These are phyloP conservation scores for Vittaforma corneae DNA, from an alignment of 371 early-diverging fungal genomes.

Conservation along the genomic window DNA sequence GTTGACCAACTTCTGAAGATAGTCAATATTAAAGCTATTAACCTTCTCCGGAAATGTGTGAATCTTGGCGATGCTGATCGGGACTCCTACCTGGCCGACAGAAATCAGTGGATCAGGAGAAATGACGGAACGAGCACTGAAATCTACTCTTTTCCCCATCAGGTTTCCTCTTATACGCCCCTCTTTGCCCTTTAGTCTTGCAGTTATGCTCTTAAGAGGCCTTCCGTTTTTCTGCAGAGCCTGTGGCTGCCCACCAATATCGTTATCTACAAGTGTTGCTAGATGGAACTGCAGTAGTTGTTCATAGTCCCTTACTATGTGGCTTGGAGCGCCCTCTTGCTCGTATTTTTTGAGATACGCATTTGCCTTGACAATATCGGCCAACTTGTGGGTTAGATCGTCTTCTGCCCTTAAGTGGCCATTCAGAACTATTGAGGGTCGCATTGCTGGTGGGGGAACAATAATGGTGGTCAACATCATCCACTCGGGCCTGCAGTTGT, in stretches of 20 bases:
- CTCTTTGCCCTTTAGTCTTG: slow-evolving; percentile 96
- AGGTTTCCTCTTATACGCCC: slow-evolving; percentile 95
- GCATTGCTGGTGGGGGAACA: slow-evolving; percentile 90
- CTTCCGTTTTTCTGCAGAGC: slow-evolving; percentile 84
- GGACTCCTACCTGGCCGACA: slow-evolving; percentile 95
- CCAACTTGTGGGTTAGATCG: slow-evolving; percentile 85
- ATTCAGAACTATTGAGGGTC: slow-evolving; percentile 92
- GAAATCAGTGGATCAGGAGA: slow-evolving; percentile 94
- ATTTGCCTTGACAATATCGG: slow-evolving; percentile 91
- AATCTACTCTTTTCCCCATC: slow-evolving; percentile 99
- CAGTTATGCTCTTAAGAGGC: slow-evolving; percentile 87
- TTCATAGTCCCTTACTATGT: slow-evolving; percentile 84
- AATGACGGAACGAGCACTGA: slow-evolving; percentile 96
- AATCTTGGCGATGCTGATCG: slow-evolving; percentile 85
- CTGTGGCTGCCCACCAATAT: slow-evolving; percentile 86
- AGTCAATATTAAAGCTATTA: slow-evolving; percentile 88
- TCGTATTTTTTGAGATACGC: slow-evolving; percentile 72
- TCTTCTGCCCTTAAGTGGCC: slow-evolving; percentile 81
- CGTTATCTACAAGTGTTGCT: slow-evolving; percentile 96
- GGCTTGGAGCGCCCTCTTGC: slow-evolving; percentile 85
- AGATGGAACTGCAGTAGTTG: slow-evolving; percentile 87
- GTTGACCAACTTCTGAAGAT: slow-evolving; percentile 72
- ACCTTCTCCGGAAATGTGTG: slow-evolving; percentile 94
- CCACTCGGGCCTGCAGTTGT: slow-evolving; percentile 93
- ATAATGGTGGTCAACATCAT: slow-evolving; percentile 84